These are phyloP conservation scores for Irineochytrium annulatum DNA, from an alignment of 192 early-diverging fungal genomes.

Conservation along the genomic window DNA sequence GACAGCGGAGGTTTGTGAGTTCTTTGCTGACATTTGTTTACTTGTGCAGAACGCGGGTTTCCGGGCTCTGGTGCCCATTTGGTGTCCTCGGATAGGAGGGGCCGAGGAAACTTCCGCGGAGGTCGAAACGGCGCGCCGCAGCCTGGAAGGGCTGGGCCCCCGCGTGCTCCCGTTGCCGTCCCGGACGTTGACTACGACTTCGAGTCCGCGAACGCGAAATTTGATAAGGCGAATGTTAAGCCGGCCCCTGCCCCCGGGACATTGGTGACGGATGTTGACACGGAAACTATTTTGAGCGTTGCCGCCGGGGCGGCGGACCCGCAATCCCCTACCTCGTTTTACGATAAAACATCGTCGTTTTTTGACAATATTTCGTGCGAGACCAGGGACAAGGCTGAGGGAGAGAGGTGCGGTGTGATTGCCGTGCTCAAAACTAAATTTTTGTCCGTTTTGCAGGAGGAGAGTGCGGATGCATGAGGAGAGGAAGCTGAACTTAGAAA, in stretches of 20 bases:
- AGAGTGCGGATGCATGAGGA: conserved; percentile 80
- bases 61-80: too few relatives aligned
- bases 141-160: too few relatives aligned
- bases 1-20: too few relatives aligned
- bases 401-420: conserved; percentile 44
- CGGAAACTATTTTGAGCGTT: conserved; percentile 13
- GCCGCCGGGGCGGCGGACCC: conserved; percentile 32
- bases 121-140: too few relatives aligned
- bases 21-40: too few relatives aligned
- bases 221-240: conserved; percentile 60
- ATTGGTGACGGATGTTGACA: not conserved
- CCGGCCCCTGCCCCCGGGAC: conserved; percentile 15
- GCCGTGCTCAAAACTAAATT: too few relatives aligned
- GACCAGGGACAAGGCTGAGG: conserved; percentile 77
- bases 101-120: too few relatives aligned
- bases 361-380: conserved; percentile 99
- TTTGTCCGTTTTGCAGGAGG: conserved; percentile 32
- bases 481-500: conserved; percentile 88
- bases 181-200: conserved; percentile 93
- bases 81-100: too few relatives aligned
- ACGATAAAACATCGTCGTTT: conserved; percentile 76
- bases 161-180: too few relatives aligned
- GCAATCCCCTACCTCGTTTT: conserved; percentile 48
- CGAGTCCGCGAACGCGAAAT: conserved; percentile 91
- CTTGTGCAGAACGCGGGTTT: too few relatives aligned